Conservation (phyloP, 2,329 filamentous ascomycete genomes). For the Fusarium subglutinans region DNA sequence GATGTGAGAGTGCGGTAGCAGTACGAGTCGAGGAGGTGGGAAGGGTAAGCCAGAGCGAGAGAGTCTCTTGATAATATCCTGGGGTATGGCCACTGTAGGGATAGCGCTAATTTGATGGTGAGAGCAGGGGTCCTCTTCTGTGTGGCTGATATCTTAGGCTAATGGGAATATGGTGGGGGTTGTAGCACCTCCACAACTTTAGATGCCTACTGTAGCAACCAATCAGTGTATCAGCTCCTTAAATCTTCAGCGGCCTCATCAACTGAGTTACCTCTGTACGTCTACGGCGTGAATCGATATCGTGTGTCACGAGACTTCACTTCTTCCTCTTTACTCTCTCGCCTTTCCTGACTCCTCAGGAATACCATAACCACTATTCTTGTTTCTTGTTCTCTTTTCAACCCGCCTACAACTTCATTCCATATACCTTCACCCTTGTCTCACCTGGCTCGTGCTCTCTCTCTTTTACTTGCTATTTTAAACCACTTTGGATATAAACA, state of each 20-base stretch:
- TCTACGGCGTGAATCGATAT: constrained; percentile 15
- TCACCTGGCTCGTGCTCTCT: constrained; percentile 25
- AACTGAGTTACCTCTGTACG: background rate
- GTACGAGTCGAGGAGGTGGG: constrained; percentile 2
- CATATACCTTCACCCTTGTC: constrained; percentile 1
- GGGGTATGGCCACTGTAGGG: constrained; percentile 11
- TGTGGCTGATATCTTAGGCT: constrained; percentile 34
- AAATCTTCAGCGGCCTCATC: constrained; percentile 24
- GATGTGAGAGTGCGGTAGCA: constrained; percentile 4
- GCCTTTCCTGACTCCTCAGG: background rate
- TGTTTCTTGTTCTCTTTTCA: background rate
- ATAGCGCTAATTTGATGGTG: constrained; percentile 13
- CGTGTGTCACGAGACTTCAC: constrained; percentile 4
- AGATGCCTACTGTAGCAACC: constrained; percentile 12
- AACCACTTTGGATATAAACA: constrained; percentile 10
- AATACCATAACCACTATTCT: background rate
- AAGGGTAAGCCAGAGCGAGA: constrained; percentile 9
- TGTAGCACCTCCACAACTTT: background rate
- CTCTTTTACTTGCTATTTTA: constrained; percentile 9
- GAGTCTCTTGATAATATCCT: constrained; percentile 15
- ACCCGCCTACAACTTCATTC: background rate
- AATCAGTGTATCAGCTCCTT: constrained; percentile 1
- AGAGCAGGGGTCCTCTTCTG: constrained; percentile 19
- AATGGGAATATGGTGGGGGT: constrained; percentile 21
- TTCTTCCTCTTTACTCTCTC: background rate